Evolutionary conservation across 2,329 filamentous ascomycete genomes (phyloP), one percentile per base, ranked within the genome.

Genomic region (Colletotrichum euphorbiae): DNA sequence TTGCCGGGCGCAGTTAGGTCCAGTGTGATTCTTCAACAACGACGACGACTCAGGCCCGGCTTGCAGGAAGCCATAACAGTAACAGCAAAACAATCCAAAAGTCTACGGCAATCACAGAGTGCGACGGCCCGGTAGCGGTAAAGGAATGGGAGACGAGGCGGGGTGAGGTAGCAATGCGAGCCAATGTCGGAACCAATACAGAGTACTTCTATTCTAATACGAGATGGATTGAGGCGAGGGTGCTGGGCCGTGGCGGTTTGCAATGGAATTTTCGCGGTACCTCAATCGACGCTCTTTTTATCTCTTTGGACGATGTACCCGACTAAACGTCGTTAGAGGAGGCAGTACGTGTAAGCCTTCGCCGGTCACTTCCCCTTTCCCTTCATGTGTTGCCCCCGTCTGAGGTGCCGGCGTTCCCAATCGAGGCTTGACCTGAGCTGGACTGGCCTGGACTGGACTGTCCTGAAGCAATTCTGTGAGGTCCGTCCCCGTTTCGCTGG

Each of bases 191-290:
- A 46, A 31, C 21, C 52, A 58, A 64, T 42, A 36, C 6, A 9
- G 33, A 8, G n/a, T n/a, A 24, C 24, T 24, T 24, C 4, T 24
- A 5, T 24, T 24, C 24, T 24, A 65, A 64, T 64, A 67, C 65
- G 65, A 67, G 45, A 56, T 58, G 58, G 58, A 52, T 52, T 45
- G 65, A 58, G 65, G 60, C 65, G 65, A 67, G 46, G 60, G 60
- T 67, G 52, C 51, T 21, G 52, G 36, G 45, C 60, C 40, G 65
- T 64, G 65, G 65, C 46, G 65, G 65, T 48, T 65, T 28, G 52
- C 45, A 64, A 64, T 51, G 65, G 43, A 42, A 50, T 67, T 43
- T 46, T 54, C n/a, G 19, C 7, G 58, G 58, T 45, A 61, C 58
- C 48, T 28, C 4, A 51, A 12, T 24, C 6, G 43, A 13, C 19